Evolutionary conservation across 2,329 filamentous ascomycete species (phyloP), one percentile per base, ranked within the genome.

Genomic region (Lecanoromycetidae sp.): DNA sequence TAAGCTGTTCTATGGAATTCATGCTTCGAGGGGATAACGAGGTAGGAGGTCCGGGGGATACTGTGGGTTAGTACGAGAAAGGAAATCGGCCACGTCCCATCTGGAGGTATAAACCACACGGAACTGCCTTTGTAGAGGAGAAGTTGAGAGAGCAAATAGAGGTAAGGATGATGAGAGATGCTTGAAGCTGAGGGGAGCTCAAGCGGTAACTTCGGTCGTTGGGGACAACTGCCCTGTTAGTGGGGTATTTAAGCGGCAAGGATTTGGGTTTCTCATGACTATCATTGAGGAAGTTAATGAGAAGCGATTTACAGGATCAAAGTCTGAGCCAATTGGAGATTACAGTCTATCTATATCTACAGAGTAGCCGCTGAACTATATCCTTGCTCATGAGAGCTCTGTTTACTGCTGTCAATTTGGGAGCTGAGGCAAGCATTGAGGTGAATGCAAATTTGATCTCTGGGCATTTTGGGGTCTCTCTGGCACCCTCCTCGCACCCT

Each of bases 1-100:
- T 37, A 47, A 47, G 22, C 45, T 47, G 38, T 25, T 47, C 13
- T 34, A 29, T 25, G 7, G 41, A 47, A 36, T 8, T 29, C 45
- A 47, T 42, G 26, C 29, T 47, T 27, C 15, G 10, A 27, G 38
- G 37, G 29, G 17, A 36, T 36, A 47, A 30, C 41, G 35, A 47
- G 26, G 45, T 25, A 47, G 37, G 20, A 37, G 30, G 8, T 33
- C 29, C 13, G 25, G 27, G 20, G 29, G 40, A n/a, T 13, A 17
- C 38, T 41, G 26, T 41, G 27, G 23, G 38, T 41, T 41, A 41
- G 38, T 12, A 41, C 27, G 27, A 27, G 25, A 41, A 41, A 27
- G 25, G n/a, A n/a, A n/a, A n/a, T n/a, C n/a, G n/a, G n/a, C n/a
- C n/a, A n/a, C n/a, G n/a, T n/a, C n/a, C n/a, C n/a, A n/a, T n/a